phyloP scores from a whole-genome alignment of 176 grass and related monocot species.

The Eleusine indica region DNA sequence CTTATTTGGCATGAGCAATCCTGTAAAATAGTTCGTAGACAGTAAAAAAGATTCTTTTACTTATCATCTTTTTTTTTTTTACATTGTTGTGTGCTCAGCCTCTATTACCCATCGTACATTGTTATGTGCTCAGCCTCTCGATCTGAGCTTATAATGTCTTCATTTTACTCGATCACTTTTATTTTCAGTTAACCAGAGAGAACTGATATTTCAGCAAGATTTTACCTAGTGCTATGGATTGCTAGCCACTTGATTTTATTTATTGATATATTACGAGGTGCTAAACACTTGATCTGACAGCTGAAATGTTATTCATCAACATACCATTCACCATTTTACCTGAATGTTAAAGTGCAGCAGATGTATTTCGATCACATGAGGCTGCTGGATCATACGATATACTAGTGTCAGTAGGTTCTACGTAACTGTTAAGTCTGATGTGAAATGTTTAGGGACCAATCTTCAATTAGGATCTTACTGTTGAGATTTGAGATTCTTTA shows the following conservation, averaged over 20 bases:
- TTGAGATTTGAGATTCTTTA: not conserved
- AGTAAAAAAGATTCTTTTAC: slow-evolving; percentile 32
- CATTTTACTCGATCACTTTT: not conserved
- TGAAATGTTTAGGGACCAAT: not conserved
- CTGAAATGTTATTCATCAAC: not conserved
- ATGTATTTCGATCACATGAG: not conserved
- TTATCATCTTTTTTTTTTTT: slow-evolving; percentile 10
- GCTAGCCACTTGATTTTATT: not conserved
- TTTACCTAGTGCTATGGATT: not conserved
- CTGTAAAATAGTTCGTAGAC: slow-evolving; percentile 39
- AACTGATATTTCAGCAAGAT: not conserved
- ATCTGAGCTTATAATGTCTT: slow-evolving; percentile 11
- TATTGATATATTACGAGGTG: too few species aligned
- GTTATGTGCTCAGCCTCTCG: slow-evolving; percentile 8
- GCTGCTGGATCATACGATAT: not conserved
- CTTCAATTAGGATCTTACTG: not conserved
- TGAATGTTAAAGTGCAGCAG: not conserved
- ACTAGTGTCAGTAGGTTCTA: not conserved
- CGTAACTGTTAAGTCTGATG: not conserved
- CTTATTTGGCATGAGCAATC: slow-evolving; percentile 21
- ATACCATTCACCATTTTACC: not conserved
- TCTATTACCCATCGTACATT: slow-evolving; percentile 3
- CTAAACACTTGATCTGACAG: not conserved
- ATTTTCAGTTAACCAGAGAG: not conserved
- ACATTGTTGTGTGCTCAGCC: slow-evolving; percentile 6